Percentiles rank a stretch among this genome's conserved stretches.
Conservation (phyloP, 805 yeast genomes). For the Wilhelminamyces savonicus region DNA sequence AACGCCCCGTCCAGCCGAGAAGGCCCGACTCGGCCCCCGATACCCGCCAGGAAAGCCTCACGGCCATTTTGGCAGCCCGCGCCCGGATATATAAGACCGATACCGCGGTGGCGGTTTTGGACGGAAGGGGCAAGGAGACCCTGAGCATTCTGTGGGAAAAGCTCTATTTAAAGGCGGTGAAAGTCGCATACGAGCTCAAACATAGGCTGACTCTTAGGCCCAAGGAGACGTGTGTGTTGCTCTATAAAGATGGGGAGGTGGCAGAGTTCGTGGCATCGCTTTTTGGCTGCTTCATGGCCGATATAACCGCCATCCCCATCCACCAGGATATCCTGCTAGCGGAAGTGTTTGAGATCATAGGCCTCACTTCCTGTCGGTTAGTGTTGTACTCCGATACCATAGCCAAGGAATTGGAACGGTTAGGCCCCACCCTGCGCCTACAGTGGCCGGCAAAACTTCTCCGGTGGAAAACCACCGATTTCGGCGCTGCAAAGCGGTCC, state of each 20-base stretch:
- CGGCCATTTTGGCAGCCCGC: conserved; percentile 67
- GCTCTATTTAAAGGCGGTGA: conserved; percentile 73
- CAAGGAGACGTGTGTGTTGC: conserved; percentile 76
- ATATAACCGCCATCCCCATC: conserved; percentile 91
- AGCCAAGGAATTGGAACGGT: conserved; percentile 64
- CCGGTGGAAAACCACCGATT: conserved; percentile 80
- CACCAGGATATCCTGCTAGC: conserved; percentile 63
- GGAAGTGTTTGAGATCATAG: conserved; percentile 69
- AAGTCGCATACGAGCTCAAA: conserved; percentile 76
- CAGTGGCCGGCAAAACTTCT: conserved; percentile 70
- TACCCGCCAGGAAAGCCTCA: conserved; percentile 39
- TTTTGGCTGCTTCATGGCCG: conserved; percentile 88
- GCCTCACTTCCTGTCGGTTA: conserved; percentile 67
- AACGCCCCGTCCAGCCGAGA: conserved; percentile 61
- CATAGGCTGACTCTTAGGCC: conserved; percentile 68
- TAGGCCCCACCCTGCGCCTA: conserved; percentile 38
- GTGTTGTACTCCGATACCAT: conserved; percentile 79
- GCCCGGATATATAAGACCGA: conserved; percentile 58
- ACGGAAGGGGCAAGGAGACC: conserved; percentile 74
- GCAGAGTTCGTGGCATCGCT: conserved; percentile 82
- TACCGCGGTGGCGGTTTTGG: conserved; percentile 66
- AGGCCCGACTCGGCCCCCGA: conserved; percentile 24
- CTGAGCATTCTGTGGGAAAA: conserved; percentile 84
- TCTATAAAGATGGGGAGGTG: conserved; percentile 79
- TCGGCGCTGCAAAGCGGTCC: conserved; percentile 53